Evolutionary conservation across 352 stramenopile genomes (phyloP), one percentile per base, ranked within the genome.

Genomic region (Globisporangium carolinianum): DNA sequence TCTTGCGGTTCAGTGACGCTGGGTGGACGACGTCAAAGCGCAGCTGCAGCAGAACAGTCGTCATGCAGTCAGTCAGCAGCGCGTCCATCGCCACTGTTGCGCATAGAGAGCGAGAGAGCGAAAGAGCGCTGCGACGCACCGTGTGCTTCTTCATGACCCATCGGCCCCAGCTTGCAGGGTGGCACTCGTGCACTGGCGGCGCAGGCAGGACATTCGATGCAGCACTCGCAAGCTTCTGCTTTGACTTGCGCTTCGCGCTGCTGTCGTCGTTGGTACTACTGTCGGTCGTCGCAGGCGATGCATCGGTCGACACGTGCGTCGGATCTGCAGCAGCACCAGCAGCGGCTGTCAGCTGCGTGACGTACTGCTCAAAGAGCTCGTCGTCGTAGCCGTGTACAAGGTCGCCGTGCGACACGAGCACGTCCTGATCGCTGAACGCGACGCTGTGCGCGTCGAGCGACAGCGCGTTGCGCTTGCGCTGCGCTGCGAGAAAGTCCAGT

Each of bases 371-470:
- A 58, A 89, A 95, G 51, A 79, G 55, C 41, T 84, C 72, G 47
- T 93, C 85, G 53, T 95, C 75, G 57, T 92, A 95, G 53, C 79
- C 76, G 50, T 82, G 77, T 7, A 93, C 85, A 8, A 95, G 61
- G 12, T 90, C 70, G 11, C 69, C 69, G 61, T 88, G 65, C 6
- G 69, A 83, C 55, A 72, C 45, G 32, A 91, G 53, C 0, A 55
- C 37, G 37, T 75, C 53, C 18, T 75, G 73, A 37, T 75, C 68
- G 9, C 70, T 53, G 41, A 74, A 77, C 10, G 62, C 67, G 7
- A 43, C 39, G 10, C 63, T 54, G 55, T 79, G 76, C 65, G 77
- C 71, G 51, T 69, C 61, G 4, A 55, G 10, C 14, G 39, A 42
- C 42, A 60, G 39, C 15, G 36, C 36, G 47, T 57, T 58, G 60